These are phyloP conservation scores for Epicoccum nigrum DNA, from an alignment of 2,329 filamentous ascomycete species.

Conservation along the genomic window DNA sequence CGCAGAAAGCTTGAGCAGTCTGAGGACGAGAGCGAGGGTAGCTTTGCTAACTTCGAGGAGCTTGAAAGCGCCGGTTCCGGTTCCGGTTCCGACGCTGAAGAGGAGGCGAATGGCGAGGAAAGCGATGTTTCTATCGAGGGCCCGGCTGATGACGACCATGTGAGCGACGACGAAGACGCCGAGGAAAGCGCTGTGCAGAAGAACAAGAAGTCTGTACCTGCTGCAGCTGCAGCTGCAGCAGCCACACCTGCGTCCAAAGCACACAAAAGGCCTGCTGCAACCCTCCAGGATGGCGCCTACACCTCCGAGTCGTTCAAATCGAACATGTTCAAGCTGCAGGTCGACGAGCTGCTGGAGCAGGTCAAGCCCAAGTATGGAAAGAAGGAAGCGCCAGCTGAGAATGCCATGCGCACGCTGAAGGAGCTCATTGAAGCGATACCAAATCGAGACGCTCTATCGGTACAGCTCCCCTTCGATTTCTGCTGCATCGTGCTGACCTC, in stretches of 20 bases:
- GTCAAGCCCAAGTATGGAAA: conserved; percentile 65
- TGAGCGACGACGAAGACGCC: conserved; percentile 23
- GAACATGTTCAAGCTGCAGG: conserved; percentile 70
- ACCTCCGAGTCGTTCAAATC: conserved; percentile 66
- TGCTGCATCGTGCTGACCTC: conserved; percentile 15
- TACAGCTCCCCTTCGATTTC: conserved; percentile 27
- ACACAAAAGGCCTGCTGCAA: conserved; percentile 31
- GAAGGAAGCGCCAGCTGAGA: conserved; percentile 59
- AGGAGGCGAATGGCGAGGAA: conserved; percentile 15
- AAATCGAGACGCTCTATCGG: conserved; percentile 55
- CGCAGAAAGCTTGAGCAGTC: conserved; percentile 55
- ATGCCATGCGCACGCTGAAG: conserved; percentile 60
- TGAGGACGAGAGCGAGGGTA: conserved; percentile 37
- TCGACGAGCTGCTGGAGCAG: conserved; percentile 66
- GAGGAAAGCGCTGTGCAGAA: conserved; percentile 24
- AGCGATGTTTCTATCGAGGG: conserved; percentile 26
- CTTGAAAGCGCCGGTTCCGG: conserved; percentile 22
- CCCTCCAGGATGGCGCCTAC: conserved; percentile 50
- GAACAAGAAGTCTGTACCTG: conserved; percentile 2
- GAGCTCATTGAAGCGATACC: conserved; percentile 63
- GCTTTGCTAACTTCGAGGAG: conserved; percentile 33
- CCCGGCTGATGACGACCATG: conserved; percentile 18
- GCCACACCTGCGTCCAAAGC: conserved; percentile 18
- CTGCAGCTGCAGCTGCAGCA: conserved; percentile 1
- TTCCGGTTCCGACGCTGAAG: conserved; percentile 21